These are phyloP conservation scores for Hypoxylon crocopeplum DNA, from an alignment of 495 filamentous ascomycete genomes.

Conservation along the genomic window DNA sequence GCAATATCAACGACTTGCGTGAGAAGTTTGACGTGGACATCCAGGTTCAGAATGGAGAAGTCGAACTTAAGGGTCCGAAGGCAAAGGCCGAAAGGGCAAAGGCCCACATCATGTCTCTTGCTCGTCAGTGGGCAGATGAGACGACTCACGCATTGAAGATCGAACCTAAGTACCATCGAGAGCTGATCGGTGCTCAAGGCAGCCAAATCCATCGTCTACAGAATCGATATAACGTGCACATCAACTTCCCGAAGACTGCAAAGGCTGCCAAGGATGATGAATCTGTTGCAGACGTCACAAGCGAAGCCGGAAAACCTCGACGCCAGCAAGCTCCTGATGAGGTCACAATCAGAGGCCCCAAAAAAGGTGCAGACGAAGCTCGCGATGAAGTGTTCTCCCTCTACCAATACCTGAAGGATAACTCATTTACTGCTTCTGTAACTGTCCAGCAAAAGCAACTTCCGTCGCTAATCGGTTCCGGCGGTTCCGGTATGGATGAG, in stretches of 20 bases:
- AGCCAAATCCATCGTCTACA: slow-evolving; percentile 92
- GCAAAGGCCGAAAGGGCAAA: slow-evolving; percentile 81
- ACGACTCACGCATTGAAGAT: slow-evolving; percentile 85
- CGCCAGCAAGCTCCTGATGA: slow-evolving; percentile 86
- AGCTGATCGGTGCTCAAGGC: slow-evolving; percentile 88
- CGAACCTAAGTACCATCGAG: slow-evolving; percentile 82
- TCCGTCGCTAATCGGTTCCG: slow-evolving; percentile 86
- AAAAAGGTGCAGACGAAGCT: slow-evolving; percentile 87
- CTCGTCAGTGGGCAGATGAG: slow-evolving; percentile 85
- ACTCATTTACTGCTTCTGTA: slow-evolving; percentile 77
- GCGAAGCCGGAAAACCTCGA: slow-evolving; percentile 70
- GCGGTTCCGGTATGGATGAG: slow-evolving; percentile 88
- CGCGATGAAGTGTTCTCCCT: slow-evolving; percentile 87
- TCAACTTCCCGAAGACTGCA: slow-evolving; percentile 87
- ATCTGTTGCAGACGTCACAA: slow-evolving; percentile 69
- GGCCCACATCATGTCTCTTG: slow-evolving; percentile 74
- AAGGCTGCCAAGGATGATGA: slow-evolving; percentile 69
- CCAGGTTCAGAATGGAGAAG: slow-evolving; percentile 76
- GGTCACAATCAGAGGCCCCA: slow-evolving; percentile 88
- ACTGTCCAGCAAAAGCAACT: slow-evolving; percentile 87
- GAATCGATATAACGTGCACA: slow-evolving; percentile 86
- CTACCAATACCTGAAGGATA: slow-evolving; percentile 84
- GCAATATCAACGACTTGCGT: slow-evolving; percentile 92
- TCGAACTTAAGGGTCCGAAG: slow-evolving; percentile 66
- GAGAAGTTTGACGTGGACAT: slow-evolving; percentile 98